Conservation (phyloP, 2,329 filamentous ascomycete species). For the Fusarium tanahbumbuense region DNA sequence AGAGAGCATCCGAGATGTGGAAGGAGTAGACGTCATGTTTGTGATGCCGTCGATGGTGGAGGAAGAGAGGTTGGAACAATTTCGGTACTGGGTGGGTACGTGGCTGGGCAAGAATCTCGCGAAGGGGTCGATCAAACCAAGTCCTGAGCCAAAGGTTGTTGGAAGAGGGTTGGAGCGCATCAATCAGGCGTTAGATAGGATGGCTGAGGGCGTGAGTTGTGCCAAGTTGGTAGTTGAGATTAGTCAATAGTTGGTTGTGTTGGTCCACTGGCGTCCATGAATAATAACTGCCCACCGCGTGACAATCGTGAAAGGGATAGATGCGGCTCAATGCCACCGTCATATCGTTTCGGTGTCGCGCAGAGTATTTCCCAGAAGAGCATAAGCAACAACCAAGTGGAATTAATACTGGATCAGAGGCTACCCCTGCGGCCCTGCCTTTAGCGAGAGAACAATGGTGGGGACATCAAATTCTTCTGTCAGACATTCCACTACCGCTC, state of each 20-base stretch:
- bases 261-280: no score
- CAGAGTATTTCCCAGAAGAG: neutral
- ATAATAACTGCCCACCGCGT: no score
- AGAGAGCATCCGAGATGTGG: constrained; percentile 42
- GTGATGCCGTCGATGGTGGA: constrained; percentile 52
- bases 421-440: no score
- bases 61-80: constrained; percentile 51
- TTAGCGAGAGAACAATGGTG: neutral
- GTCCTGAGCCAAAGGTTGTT: constrained; percentile 53
- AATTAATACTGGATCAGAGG: no score
- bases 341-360: neutral
- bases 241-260: constrained; percentile 39
- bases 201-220: constrained; percentile 56
- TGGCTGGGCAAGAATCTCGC: constrained; percentile 51
- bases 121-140: constrained; percentile 51
- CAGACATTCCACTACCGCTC: neutral
- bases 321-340: neutral
- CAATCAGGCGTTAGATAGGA: constrained; percentile 52
- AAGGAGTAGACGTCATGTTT: constrained; percentile 54
- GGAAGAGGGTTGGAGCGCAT: constrained; percentile 53
- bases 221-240: constrained; percentile 57
- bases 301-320: neutral
- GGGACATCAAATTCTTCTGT: neutral
- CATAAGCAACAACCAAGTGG: neutral
- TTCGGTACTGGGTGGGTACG: constrained; percentile 55